Evolutionary conservation across 164 flowering plant genomes (phyloP).

Genomic region (Pachysandra terminalis): DNA sequence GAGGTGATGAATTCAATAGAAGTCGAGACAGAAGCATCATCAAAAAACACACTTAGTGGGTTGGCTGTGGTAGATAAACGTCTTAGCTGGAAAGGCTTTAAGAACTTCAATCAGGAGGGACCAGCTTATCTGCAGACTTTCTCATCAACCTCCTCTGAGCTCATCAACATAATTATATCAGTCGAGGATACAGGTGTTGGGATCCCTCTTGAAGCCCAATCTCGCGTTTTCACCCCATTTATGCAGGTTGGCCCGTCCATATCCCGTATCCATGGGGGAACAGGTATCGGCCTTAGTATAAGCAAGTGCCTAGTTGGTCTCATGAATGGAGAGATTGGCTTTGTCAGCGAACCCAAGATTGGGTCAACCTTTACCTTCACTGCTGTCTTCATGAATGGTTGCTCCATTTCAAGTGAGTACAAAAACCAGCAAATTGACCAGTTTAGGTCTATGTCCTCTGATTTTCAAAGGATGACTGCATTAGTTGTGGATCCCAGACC

Average conservation of each 20-base stretch:
- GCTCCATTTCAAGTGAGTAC: slow-evolving; percentile 31
- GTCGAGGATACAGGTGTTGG: slow-evolving; percentile 84
- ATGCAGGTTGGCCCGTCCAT: slow-evolving; percentile 78
- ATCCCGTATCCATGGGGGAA: slow-evolving; percentile 72
- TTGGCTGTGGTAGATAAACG: slow-evolving; percentile 72
- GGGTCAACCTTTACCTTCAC: slow-evolving; percentile 74
- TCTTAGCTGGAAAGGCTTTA: slow-evolving; percentile 74
- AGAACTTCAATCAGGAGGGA: slow-evolving; percentile 44
- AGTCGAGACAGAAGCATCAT: slow-evolving; percentile 44
- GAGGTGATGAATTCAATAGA: slow-evolving; percentile 58
- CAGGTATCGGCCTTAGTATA: slow-evolving; percentile 90
- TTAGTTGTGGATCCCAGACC: slow-evolving; percentile 64
- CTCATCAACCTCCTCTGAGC: slow-evolving; percentile 30
- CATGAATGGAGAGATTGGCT: slow-evolving; percentile 76
- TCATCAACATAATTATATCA: slow-evolving; percentile 49
- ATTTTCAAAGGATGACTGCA: slow-evolving; percentile 69
- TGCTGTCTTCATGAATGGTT: slow-evolving; percentile 41
- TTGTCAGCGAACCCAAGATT: slow-evolving; percentile 48
- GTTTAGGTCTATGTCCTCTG: slow-evolving; percentile 34
- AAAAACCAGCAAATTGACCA: slow-evolving; percentile 40
- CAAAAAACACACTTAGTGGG: slow-evolving; percentile 72
- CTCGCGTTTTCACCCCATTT: slow-evolving; percentile 66
- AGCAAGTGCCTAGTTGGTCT: slow-evolving; percentile 69
- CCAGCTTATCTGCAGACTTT: slow-evolving; percentile 16
- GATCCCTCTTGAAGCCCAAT: slow-evolving; percentile 61